Percentiles rank a stretch among this genome's conserved stretches.
phyloP scores from a whole-genome alignment of 2,329 filamentous ascomycete genomes.

The Paramyrothecium sp. region DNA sequence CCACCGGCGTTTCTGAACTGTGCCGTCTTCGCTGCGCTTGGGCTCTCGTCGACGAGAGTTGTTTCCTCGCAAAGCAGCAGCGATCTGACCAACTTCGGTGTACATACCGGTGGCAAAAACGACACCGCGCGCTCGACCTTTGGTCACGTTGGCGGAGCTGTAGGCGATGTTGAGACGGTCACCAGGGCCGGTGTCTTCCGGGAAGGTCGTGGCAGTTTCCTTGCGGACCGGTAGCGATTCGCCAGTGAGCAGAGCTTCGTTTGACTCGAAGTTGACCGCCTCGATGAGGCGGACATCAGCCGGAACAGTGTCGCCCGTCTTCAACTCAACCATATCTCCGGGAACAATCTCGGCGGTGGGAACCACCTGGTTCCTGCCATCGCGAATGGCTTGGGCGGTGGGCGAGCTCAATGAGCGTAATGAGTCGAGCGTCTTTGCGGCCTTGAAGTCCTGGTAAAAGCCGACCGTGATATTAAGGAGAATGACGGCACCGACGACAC shows the following conservation, averaged over 20 bases:
- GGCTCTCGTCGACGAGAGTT: constrained; percentile 29
- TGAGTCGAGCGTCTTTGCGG: constrained; percentile 50
- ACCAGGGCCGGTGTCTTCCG: constrained; percentile 43
- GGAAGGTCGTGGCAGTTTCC: constrained; percentile 41
- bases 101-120: constrained; percentile 61
- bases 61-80: constrained; percentile 41
- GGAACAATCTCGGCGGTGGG: constrained; percentile 47
- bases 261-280: constrained; percentile 65
- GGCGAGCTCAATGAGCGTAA: constrained; percentile 41
- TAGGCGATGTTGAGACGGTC: constrained; percentile 63
- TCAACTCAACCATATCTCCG: constrained; percentile 55
- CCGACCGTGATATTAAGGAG: constrained; percentile 56
- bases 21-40: constrained; percentile 43
- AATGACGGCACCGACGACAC: constrained; percentile 57
- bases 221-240: constrained; percentile 62
- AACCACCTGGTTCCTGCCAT: constrained; percentile 35
- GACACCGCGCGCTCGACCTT: constrained; percentile 58
- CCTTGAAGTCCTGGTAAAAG: constrained; percentile 43
- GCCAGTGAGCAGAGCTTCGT: constrained; percentile 64
- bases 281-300: constrained; percentile 58
- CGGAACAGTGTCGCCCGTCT: constrained; percentile 59
- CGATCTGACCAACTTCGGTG: constrained; percentile 63
- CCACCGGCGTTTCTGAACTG: constrained; percentile 26
- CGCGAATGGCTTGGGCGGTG: constrained; percentile 40
- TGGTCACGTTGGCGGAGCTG: constrained; percentile 61